A percentile compares a stretch with the other conserved stretches of the same genome.
These are phyloP conservation scores for Margaritispora aquatica DNA, from an alignment of 495 filamentous ascomycete species.

Conservation along the genomic window DNA sequence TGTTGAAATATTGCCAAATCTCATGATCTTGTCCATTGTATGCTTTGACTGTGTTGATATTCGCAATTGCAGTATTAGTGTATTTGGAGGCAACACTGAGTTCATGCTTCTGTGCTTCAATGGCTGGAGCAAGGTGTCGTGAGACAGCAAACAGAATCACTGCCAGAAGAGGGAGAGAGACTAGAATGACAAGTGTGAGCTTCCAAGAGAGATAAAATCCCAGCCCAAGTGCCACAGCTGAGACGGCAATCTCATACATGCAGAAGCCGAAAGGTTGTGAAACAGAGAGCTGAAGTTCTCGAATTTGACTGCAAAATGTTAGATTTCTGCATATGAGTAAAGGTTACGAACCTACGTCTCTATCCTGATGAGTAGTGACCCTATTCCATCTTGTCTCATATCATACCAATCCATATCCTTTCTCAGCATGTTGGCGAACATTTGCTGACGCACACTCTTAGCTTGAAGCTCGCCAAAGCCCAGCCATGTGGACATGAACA, in stretches of 20 bases:
- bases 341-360: conserved; percentile 60
- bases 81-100: conserved; percentile 67
- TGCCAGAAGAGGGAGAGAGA: conserved; percentile 64
- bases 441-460: conserved; percentile 47
- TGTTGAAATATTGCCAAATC: conserved; percentile 52
- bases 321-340: neutral
- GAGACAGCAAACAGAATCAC: conserved; percentile 49
- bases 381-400: conserved; percentile 59
- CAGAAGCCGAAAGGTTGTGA: conserved; percentile 72
- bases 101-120: conserved; percentile 61
- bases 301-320: conserved; percentile 54
- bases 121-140: conserved; percentile 52
- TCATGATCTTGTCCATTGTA: conserved; percentile 76
- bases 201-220: conserved; percentile 79
- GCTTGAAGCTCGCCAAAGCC: conserved; percentile 78
- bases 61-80: conserved; percentile 58
- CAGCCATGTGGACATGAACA: conserved; percentile 64
- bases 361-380: conserved; percentile 60
- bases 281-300: conserved; percentile 74
- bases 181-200: conserved; percentile 74
- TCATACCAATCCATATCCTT: conserved; percentile 87
- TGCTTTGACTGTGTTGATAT: conserved; percentile 83
- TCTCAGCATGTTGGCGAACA: conserved; percentile 62
- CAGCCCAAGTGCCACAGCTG: conserved; percentile 56
- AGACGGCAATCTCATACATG: conserved; percentile 53